A percentile compares a stretch with the other conserved stretches of the same genome.
These are phyloP conservation scores for Cryptococcus hybrid DNA, from an alignment of 1,284 basidiomycete species.

Conservation along the genomic window DNA sequence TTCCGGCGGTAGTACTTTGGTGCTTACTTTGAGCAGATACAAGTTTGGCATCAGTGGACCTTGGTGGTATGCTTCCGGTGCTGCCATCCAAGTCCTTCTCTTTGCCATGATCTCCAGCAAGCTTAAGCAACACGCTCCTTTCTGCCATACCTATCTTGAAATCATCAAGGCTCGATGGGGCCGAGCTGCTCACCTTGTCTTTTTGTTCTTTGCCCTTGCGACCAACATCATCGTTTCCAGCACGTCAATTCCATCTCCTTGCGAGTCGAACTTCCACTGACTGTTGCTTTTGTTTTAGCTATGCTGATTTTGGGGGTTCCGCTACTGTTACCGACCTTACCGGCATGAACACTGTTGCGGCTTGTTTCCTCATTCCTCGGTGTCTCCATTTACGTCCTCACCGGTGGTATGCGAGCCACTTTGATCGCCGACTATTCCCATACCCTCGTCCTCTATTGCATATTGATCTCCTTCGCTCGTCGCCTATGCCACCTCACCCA, in stretches of 20 bases:
- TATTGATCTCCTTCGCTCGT: conserved; percentile 60
- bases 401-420: conserved; percentile 55
- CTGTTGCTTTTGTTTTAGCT: neutral
- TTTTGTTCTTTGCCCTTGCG: conserved; percentile 73
- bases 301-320: conserved; percentile 52
- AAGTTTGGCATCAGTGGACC: neutral
- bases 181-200: conserved; percentile 65
- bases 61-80: conserved; percentile 24
- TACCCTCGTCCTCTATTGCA: conserved; percentile 74
- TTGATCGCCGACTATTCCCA: conserved; percentile 63
- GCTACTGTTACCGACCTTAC: conserved; percentile 77
- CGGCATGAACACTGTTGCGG: conserved; percentile 76
- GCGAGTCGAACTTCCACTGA: too few relatives aligned
- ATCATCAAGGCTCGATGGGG: conserved; percentile 73
- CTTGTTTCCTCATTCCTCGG: conserved; percentile 64
- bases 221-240: conserved; percentile 73
- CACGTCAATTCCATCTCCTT: conserved; percentile 5
- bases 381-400: conserved; percentile 54
- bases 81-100: conserved; percentile 50
- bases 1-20: conserved; percentile 32
- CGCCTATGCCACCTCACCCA: conserved; percentile 67
- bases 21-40: neutral
- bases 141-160: conserved; percentile 56
- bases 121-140: conserved; percentile 57
- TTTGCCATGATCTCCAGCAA: conserved; percentile 58